Percentiles rank a stretch among this genome's conserved stretches.
Evolutionary conservation across 148 eudicot genomes (phyloP).

Genomic region (Rhododendron vialii): DNA sequence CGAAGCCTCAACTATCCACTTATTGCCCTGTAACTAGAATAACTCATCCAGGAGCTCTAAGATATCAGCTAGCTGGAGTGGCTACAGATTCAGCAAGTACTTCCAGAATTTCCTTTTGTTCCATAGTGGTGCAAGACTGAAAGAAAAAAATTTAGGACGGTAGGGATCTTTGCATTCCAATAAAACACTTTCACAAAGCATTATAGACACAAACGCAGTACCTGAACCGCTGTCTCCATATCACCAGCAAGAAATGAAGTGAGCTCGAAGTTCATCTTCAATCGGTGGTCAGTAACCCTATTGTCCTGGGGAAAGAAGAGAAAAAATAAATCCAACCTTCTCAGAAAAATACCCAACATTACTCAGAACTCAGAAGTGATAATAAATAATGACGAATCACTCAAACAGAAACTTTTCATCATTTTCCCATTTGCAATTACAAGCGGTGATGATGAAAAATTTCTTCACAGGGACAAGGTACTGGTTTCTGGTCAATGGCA

Average conservation of each 20-base stretch:
- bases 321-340: not conserved
- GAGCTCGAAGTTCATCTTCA: slow-evolving; percentile 93
- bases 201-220: slow-evolving; percentile 13
- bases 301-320: slow-evolving; percentile 52
- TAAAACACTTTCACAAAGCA: not conserved
- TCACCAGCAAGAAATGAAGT: slow-evolving; percentile 77
- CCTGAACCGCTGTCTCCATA: slow-evolving; percentile 92
- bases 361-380: not conserved
- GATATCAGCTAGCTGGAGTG: slow-evolving; percentile 25
- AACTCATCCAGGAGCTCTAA: slow-evolving; percentile 14
- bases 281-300: slow-evolving; percentile 91
- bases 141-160: slow-evolving; percentile 3
- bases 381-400: not conserved
- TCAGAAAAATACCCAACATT: not conserved
- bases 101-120: slow-evolving; percentile 79
- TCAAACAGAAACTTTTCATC: not conserved
- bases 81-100: slow-evolving; percentile 73
- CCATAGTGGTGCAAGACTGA: slow-evolving; percentile 85
- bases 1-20: not conserved
- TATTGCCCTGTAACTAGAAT: slow-evolving; percentile 3
- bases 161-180: not conserved
- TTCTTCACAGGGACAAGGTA: not conserved
- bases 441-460: not conserved
- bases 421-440: not conserved
- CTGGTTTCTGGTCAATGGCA: not conserved